Conservation (phyloP, 495 filamentous ascomycete species). For the Neurospora africana region DNA sequence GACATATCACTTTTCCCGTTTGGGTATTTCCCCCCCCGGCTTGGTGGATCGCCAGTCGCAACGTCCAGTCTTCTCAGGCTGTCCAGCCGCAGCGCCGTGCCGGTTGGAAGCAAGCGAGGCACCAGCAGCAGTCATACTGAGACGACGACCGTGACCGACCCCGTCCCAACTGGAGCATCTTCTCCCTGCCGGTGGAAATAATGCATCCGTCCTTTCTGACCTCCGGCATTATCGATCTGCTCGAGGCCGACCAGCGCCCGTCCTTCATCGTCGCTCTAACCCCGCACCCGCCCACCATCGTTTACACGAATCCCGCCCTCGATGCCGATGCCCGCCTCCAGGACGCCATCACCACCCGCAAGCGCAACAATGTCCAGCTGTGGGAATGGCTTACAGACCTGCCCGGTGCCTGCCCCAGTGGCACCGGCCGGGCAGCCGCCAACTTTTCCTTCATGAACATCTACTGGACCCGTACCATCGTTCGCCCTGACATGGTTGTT, state of each 20-base stretch:
- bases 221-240: slow-evolving; percentile 25
- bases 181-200: not conserved
- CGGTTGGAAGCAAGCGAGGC: not conserved
- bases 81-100: not conserved
- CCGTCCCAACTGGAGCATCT: not conserved
- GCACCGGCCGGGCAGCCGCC: slow-evolving; percentile 2
- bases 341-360: slow-evolving; percentile 9
- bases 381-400: slow-evolving; percentile 22
- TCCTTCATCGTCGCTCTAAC: slow-evolving; percentile 26
- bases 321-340: slow-evolving; percentile 8
- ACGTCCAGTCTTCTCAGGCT: not conserved
- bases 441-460: slow-evolving; percentile 20
- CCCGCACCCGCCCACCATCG: slow-evolving; percentile 19
- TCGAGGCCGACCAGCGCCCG: slow-evolving; percentile 32
- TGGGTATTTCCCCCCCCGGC: not conserved
- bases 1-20: not conserved
- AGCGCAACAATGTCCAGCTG: slow-evolving; percentile 12
- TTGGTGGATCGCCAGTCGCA: not conserved
- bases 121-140: not conserved
- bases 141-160: not conserved
- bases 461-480: slow-evolving; percentile 28
- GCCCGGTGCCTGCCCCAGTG: not conserved
- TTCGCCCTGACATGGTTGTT: slow-evolving; percentile 27
- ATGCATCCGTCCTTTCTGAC: slow-evolving; percentile 19
- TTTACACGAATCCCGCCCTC: slow-evolving; percentile 26